Evolutionary conservation across 2,329 filamentous ascomycete genomes (phyloP).

Genomic region (Karstenula rhodostoma): DNA sequence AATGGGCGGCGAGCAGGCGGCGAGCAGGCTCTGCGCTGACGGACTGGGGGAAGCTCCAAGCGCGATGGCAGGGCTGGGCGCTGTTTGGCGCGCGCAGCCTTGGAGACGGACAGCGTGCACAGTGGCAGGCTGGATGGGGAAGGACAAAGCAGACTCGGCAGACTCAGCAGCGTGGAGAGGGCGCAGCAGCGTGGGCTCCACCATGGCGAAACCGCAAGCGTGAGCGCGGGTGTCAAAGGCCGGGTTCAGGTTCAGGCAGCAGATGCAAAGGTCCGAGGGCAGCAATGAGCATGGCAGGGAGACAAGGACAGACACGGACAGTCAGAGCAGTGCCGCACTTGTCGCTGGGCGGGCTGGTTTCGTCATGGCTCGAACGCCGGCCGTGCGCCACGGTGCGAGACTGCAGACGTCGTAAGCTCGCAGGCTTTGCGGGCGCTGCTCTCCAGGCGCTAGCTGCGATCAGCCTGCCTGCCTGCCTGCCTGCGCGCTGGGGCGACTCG

Average conservation of each 20-base stretch:
- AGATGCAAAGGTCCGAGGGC: slow-evolving; percentile 31
- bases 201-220: slow-evolving; percentile 27
- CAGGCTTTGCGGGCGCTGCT: not conserved
- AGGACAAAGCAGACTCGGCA: not conserved
- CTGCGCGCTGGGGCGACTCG: slow-evolving; percentile 39
- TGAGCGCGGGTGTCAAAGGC: slow-evolving; percentile 34
- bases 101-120: slow-evolving; percentile 19
- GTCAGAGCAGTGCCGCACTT: slow-evolving; percentile 40
- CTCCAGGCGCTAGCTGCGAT: not conserved
- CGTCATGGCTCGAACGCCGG: slow-evolving; percentile 37
- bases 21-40: not conserved
- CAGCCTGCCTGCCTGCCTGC: slow-evolving; percentile 40
- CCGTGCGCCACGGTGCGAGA: slow-evolving; percentile 24
- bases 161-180: too few relatives aligned
- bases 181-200: not conserved
- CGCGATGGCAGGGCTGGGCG: slow-evolving; percentile 32
- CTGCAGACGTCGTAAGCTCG: slow-evolving; percentile 16
- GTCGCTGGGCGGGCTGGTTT: slow-evolving; percentile 36
- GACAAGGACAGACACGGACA: slow-evolving; percentile 30
- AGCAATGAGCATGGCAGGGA: too few relatives aligned
- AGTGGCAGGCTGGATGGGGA: slow-evolving; percentile 2
- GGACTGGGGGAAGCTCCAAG: slow-evolving; percentile 4
- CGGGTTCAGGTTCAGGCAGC: slow-evolving; percentile 34
- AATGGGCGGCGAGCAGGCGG: slow-evolving; percentile 26
- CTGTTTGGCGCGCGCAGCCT: slow-evolving; percentile 34